Conservation (phyloP, 345 rosid genomes). For the Clarkia xantiana region DNA sequence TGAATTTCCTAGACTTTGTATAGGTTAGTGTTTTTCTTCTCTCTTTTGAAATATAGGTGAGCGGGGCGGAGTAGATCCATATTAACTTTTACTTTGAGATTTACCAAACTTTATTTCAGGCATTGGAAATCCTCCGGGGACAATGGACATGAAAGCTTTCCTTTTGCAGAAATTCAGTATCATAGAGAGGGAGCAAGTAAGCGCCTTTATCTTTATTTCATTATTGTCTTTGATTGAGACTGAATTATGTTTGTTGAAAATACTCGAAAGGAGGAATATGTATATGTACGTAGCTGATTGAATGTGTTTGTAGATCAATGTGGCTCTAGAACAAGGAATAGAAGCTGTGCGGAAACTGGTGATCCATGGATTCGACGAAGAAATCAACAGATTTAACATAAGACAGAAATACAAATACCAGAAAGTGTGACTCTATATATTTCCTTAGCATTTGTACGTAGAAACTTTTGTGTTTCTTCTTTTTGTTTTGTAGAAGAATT, state of each 20-base stretch:
- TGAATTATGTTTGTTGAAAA: background rate
- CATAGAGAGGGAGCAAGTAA: slow-evolving; percentile 52
- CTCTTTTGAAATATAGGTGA: too few relatives aligned
- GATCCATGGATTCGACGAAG: slow-evolving; percentile 41
- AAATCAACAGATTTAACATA: slow-evolving; percentile 49
- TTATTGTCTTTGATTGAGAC: too few relatives aligned
- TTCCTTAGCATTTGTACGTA: background rate
- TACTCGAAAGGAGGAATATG: background rate
- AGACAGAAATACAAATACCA: slow-evolving; percentile 71
- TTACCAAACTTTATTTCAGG: slow-evolving; percentile 24
- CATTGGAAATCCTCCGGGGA: slow-evolving; percentile 82
- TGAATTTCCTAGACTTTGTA: slow-evolving; percentile 61
- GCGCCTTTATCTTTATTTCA: background rate
- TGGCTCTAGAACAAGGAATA: slow-evolving; percentile 51
- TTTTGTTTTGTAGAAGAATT: too few relatives aligned
- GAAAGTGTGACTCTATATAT: slow-evolving; percentile 20
- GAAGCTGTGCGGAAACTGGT: slow-evolving; percentile 53
- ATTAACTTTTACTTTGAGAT: background rate
- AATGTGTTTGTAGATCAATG: slow-evolving; percentile 37
- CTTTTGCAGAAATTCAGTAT: slow-evolving; percentile 75
- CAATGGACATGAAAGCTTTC: slow-evolving; percentile 87
- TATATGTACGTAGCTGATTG: background rate
- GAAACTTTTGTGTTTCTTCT: too few relatives aligned
- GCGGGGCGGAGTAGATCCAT: background rate
- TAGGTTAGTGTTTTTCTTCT: slow-evolving; percentile 25